A percentile compares a stretch with the other conserved stretches of the same genome.
These are phyloP conservation scores for Entomortierella chlamydospora DNA, from an alignment of 192 early-diverging fungal genomes.

Conservation along the genomic window DNA sequence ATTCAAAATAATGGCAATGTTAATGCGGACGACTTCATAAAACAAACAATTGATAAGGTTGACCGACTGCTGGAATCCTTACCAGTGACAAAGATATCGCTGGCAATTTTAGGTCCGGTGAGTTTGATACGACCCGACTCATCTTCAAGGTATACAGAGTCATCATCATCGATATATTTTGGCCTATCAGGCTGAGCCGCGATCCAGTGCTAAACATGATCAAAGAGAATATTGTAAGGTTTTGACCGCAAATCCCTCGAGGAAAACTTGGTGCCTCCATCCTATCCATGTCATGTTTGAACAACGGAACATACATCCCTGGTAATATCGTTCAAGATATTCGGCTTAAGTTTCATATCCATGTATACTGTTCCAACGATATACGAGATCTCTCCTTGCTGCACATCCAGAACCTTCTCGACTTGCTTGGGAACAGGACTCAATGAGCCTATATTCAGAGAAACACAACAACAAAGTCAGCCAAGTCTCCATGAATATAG, in stretches of 20 bases:
- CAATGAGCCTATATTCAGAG: slow-evolving; percentile 11
- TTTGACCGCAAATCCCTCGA: no score
- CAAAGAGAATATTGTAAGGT: not conserved
- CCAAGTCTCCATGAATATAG: no score
- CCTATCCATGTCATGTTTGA: not conserved
- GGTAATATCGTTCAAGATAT: slow-evolving; percentile 90
- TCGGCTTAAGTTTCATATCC: slow-evolving; percentile 89
- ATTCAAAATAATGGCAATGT: not conserved
- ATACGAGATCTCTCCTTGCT: slow-evolving; percentile 69
- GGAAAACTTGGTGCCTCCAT: not conserved
- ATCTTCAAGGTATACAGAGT: slow-evolving; percentile 84
- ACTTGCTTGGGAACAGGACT: slow-evolving; percentile 58
- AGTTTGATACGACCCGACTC: slow-evolving; percentile 91
- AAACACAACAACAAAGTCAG: not conserved
- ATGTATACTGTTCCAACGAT: slow-evolving; percentile 91
- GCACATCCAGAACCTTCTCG: slow-evolving; percentile 79
- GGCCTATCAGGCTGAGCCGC: slow-evolving; percentile 66
- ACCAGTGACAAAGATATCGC: slow-evolving; percentile 80
- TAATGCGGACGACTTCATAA: not conserved
- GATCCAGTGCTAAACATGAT: slow-evolving; percentile 70
- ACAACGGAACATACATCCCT: slow-evolving; percentile 70
- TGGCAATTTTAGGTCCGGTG: slow-evolving; percentile 67
- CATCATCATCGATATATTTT: slow-evolving; percentile 75
- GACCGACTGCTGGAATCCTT: not conserved
- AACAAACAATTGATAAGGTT: not conserved